Evolutionary conservation across 306 rosid species (phyloP), one percentile per base, ranked within the genome.

Genomic region (Vigna angularis): DNA sequence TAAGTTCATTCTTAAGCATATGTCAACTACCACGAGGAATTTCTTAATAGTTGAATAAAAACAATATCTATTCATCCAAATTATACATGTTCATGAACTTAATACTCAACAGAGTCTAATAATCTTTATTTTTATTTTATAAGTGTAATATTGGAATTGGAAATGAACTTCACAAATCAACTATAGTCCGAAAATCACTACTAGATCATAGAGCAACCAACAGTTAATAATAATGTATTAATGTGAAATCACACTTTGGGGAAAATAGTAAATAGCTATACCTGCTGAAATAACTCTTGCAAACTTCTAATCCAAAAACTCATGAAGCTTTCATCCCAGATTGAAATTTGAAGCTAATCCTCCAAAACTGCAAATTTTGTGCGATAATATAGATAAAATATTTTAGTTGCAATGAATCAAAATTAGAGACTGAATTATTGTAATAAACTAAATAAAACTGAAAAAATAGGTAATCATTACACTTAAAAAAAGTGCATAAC

Each of bases 201-300:
- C 30, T 34, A 44, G 57, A 73, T 44, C 56, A 30, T 20, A 44
- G 4, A 49, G 14, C 77, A 72, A 55, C 34, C 42, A 75, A 62
- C 22, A 28, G 58, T 28, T 51, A 52, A 59, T 36, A 36, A 74
- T 0, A 69, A 40, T 38, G 14, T 47, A 59, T 26, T 45, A 15
- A 11, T 38, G 73, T n/a, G 16, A 77, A 61, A 70, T 24, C 11
- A 67, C 49, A 56, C n/a, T 22, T 53, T 44, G 1, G 26, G 16
- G 1, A 24, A 59, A 7, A 17, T n/a, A 62, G 11, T 58, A 4
- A 8, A 62, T 50, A 69, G 34, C 2, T 14, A 55, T 85, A 88
- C 97, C 93, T 90, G 87, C 3, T 96, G 96, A 80, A 93, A 93
- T 44, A 90, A 30, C 68, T 93, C 97, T 80, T 83, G 88, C 82